Conservation (phyloP, 148 eudicot genomes). For the Nyssa sinensis region DNA sequence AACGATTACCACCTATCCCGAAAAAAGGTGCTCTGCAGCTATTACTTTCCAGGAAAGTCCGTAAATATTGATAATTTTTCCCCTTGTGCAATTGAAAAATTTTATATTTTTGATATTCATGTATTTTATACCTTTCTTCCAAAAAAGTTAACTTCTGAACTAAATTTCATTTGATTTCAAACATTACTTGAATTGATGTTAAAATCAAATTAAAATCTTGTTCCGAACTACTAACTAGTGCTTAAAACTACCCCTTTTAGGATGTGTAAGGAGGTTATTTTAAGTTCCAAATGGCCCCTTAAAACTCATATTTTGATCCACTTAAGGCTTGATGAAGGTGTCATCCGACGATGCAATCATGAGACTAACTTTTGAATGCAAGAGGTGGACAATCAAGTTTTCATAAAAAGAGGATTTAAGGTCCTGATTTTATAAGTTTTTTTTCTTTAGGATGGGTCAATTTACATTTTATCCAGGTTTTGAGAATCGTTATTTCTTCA, state of each 20-base stretch:
- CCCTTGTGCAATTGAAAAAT: background rate
- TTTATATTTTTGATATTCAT: background rate
- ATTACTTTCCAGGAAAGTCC: background rate
- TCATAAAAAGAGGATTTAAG: too few species aligned
- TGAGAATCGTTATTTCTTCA: too few species aligned
- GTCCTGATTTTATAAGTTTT: too few species aligned
- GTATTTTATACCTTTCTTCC: background rate
- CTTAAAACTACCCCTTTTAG: too few species aligned
- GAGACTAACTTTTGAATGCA: too few species aligned
- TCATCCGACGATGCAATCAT: too few species aligned
- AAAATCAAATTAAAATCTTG: background rate
- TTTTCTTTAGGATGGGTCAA: too few species aligned
- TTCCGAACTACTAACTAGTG: background rate
- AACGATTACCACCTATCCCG: too few species aligned
- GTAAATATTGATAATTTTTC: background rate
- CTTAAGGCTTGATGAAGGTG: background rate
- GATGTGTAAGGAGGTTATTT: too few species aligned
- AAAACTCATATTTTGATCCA: background rate
- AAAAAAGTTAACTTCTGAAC: background rate
- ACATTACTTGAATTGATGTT: background rate
- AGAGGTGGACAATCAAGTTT: too few species aligned
- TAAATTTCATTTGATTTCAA: background rate
- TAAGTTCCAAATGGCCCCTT: background rate
- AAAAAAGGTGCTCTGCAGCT: background rate
- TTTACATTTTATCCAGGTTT: too few species aligned